Base-by-base conservation (phyloP, 2,329 filamentous ascomycete genomes). In the Torrubiella hemipterigena region DNA sequence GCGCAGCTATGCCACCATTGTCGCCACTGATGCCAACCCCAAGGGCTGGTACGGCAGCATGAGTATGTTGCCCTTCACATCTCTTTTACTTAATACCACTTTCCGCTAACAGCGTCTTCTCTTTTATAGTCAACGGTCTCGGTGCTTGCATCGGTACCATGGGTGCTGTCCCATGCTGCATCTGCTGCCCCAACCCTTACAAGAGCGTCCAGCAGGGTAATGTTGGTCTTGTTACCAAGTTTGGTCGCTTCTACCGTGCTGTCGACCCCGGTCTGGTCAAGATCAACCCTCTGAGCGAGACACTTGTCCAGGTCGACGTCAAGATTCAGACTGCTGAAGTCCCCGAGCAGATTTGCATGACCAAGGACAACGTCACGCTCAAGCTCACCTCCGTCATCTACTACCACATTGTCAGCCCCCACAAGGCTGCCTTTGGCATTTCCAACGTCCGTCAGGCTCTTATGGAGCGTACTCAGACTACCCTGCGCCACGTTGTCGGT, bases 321-420 rank as follows among this genome's bases (percentile, higher is more conserved):
- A 98, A 96, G 76, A 95, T 96, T 46, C 91, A 98, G 63, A 95
- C 94, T 42, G 85, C 93, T 55, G 81, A 98, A 66, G 91, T 98
- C 16, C 89, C 89, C 13, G 77, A 87, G 60, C 91, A 98, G 61
- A 77, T 89, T 39, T 96, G 91, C 69, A 98, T 98, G 87, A 98
- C 91, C 56, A 96, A 96, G 65, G 91, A 98, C 68, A 98, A 98
- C 49, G 91, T 96, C 41, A 93, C 83, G 27, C 69, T 98, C 25
- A 79, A 87, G 47, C 69, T 98, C 44, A 96, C 87, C 29, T 93
- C 84, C 6, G 91, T 98, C 53, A 95, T 98, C 62, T 98, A 98
- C 72, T 98, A 98, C 66, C 87, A 94, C 68, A 89, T 98, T 50
- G 82, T 80, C 33, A 81, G 82, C 17, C 91, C 91, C 2, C 89